A percentile compares a stretch with the other conserved stretches of the same genome.
These are phyloP conservation scores for Paramecium primaurelia DNA, from an alignment of 73 alveolate genomes.

Conservation along the genomic window DNA sequence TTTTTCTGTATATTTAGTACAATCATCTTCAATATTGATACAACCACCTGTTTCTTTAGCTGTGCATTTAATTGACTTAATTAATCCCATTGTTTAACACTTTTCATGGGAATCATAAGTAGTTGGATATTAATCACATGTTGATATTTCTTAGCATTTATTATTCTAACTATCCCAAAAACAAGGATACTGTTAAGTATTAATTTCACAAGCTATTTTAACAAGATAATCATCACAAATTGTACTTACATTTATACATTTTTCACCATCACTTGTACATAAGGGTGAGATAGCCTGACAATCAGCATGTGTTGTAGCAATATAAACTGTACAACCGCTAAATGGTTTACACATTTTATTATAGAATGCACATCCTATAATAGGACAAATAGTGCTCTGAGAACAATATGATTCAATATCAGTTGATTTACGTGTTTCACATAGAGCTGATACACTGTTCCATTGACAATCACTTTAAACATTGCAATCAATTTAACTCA, in stretches of 20 bases:
- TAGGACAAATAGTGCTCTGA: slow-evolving; percentile 5
- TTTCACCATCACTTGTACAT: slow-evolving; percentile 20
- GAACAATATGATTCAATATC: slow-evolving; percentile 4
- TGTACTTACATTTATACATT: neutral
- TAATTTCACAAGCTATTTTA: neutral
- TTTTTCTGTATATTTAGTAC: neutral
- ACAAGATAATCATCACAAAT: neutral
- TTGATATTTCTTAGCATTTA: neutral
- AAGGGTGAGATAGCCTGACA: slow-evolving; percentile 27
- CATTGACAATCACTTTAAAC: neutral
- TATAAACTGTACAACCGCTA: slow-evolving; percentile 37
- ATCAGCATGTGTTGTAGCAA: neutral
- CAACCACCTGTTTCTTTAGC: neutral
- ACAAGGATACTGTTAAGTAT: neutral
- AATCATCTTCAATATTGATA: neutral
- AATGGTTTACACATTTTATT: neutral
- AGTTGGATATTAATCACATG: neutral
- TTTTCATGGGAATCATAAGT: neutral
- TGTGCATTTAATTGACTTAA: neutral
- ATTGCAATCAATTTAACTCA: neutral
- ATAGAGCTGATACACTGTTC: neutral
- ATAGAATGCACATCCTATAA: neutral
- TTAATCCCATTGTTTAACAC: neutral
- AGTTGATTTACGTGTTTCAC: neutral
- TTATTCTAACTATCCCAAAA: slow-evolving; percentile 18